These are phyloP conservation scores for Kingdonia uniflora DNA, from an alignment of 164 flowering plant genomes.

Conservation along the genomic window DNA sequence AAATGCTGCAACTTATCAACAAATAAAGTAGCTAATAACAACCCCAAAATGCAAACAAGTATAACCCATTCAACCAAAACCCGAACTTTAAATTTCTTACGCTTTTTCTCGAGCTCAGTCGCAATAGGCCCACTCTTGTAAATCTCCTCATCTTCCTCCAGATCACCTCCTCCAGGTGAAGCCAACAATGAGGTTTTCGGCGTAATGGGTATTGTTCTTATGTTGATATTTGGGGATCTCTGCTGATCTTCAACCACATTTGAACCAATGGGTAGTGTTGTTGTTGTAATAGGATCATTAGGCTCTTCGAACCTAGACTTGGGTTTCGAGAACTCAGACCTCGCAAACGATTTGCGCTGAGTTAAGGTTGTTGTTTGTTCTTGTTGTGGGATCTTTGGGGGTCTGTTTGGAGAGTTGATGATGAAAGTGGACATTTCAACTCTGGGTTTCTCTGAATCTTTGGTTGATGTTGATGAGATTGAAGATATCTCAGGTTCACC, in stretches of 20 bases:
- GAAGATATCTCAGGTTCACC: too few species aligned
- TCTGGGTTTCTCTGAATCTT: too few species aligned
- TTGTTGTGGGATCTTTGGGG: too few species aligned
- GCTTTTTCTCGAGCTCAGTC: not conserved
- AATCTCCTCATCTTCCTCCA: conserved; percentile 14
- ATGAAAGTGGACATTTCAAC: conserved; percentile 14
- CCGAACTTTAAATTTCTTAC: conserved; percentile 1
- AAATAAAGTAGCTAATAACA: conserved; percentile 40
- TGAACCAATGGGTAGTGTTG: conserved; percentile 5
- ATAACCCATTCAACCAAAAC: conserved; percentile 34
- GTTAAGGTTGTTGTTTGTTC: conserved; percentile 3
- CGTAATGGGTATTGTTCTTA: too few species aligned
- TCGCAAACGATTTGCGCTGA: conserved; percentile 13
- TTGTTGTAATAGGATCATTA: conserved; percentile 11
- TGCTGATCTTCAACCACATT: not conserved
- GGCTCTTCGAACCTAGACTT: conserved; percentile 36
- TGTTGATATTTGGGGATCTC: conserved; percentile 11
- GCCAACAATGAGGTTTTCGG: conserved; percentile 23
- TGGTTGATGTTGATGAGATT: too few species aligned
- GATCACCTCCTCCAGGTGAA: conserved; percentile 19
- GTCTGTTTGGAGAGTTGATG: conserved; percentile 18
- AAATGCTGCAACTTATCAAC: conserved; percentile 20
- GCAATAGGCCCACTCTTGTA: conserved; percentile 1
- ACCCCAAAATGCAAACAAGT: conserved; percentile 26
- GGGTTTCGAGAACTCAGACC: conserved; percentile 26